Evolutionary conservation across 2,329 filamentous ascomycete species (phyloP).

Genomic region (Tolypocladium pustulatum): DNA sequence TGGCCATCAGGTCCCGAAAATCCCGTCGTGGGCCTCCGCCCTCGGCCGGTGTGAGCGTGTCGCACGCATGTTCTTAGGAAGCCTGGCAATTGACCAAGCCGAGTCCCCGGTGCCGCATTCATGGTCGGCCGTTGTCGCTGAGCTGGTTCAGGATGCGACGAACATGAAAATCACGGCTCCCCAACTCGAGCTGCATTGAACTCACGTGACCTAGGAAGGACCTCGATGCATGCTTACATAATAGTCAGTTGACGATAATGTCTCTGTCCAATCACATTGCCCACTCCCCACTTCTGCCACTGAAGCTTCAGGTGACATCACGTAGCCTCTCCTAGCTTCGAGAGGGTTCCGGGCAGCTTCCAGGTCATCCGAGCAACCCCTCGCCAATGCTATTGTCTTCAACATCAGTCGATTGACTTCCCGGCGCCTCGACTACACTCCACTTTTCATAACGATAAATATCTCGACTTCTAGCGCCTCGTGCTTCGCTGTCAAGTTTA

Average conservation of each 20-base stretch:
- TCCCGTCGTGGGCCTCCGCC: conserved; percentile 11
- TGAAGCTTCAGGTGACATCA: conserved; percentile 21
- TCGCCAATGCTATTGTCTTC: neutral
- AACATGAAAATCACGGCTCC: conserved; percentile 8
- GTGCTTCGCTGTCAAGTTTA: neutral
- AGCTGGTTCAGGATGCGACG: neutral
- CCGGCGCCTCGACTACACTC: neutral
- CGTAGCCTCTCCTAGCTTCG: conserved; percentile 18
- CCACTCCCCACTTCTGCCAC: conserved; percentile 9
- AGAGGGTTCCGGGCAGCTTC: conserved; percentile 18
- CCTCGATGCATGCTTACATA: neutral
- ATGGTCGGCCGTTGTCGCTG: conserved; percentile 19
- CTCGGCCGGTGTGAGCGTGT: conserved; percentile 18
- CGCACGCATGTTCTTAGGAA: conserved; percentile 31
- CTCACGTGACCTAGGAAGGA: conserved; percentile 13
- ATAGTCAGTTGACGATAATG: conserved; percentile 16
- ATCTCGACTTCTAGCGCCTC: neutral
- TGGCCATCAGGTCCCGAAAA: conserved; percentile 27
- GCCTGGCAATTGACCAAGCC: conserved; percentile 31
- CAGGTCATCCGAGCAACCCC: conserved; percentile 8
- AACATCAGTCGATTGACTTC: neutral
- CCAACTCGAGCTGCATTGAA: conserved; percentile 1
- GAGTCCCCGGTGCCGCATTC: conserved; percentile 22
- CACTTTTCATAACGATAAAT: neutral
- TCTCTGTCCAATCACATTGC: conserved; percentile 8